Evolutionary conservation across 2,329 filamentous ascomycete genomes (phyloP), one percentile per base, ranked within the genome.

Genomic region (Rutstroemia sp.): DNA sequence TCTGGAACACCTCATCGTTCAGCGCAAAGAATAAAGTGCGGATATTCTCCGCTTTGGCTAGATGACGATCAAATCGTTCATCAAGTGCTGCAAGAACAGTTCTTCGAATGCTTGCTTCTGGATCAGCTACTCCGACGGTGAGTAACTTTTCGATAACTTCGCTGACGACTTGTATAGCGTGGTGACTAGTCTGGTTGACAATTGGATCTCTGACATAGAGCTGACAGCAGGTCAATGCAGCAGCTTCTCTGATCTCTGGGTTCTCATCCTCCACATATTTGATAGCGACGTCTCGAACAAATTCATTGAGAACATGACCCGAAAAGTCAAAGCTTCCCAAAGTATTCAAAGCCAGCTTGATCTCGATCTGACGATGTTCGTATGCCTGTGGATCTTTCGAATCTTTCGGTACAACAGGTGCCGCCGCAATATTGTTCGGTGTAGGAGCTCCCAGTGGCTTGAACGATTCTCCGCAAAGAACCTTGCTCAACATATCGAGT

Each of bases 211-310:
- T 86, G 47, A 97, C 89, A 68, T 97, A 97, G 47, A 99, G 82
- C 71, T 99, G 95, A 68, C 95, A 99, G 73, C 94, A 97, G 5
- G 95, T 99, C 59, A 99, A 78, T 16, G 94, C 92, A 2, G 94
- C 92, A 16, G 94, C 94, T 72, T 96, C 92, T 58, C 94, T 84
- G 51, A 96, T 96, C 62, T 95, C 89, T 0, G 90, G 81, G 65
- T 96, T 95, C 64, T 97, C 92, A 61, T 95, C 94, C 64, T 99
- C 92, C 44, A 99, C 92, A 65, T 96, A 99, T 70, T 92, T 94
- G 68, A 99, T 95, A 4, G 95, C 94, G 50, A 99, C 94, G 69
- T 99, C 94, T 23, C 94, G 88, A 27, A 99, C 94, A 64, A 99
- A 99, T 70, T 99, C 95, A 66, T 99, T 99, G 16, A 99, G 76